A percentile compares a stretch with the other conserved stretches of the same genome.
phyloP scores from a whole-genome alignment of 2,329 filamentous ascomycete species.

The Colletotrichum melonis region DNA sequence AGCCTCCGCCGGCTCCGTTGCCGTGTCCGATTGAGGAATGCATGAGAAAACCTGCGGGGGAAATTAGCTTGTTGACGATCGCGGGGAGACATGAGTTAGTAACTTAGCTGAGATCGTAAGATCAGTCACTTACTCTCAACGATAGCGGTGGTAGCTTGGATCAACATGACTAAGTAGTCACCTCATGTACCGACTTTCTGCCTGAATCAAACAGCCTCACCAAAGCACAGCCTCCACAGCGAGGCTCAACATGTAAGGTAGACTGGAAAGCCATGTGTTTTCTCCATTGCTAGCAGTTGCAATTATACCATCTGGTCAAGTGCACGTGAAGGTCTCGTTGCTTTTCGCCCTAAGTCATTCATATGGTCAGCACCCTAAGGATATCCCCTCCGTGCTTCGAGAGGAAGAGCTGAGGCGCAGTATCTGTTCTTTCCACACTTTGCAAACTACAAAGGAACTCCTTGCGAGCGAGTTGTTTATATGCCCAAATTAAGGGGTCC shows the following conservation, averaged over 20 bases:
- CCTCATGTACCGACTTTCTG: too few species aligned
- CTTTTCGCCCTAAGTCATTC: not conserved
- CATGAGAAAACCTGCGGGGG: not conserved
- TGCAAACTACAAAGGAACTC: conserved; percentile 2
- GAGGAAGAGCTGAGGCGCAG: not conserved
- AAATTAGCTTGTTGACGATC: not conserved
- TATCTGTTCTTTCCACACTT: not conserved
- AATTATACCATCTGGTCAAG: not conserved
- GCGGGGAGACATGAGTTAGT: not conserved
- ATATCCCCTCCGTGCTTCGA: not conserved
- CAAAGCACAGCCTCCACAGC: not conserved
- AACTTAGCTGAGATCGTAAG: not conserved
- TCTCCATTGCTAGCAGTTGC: not conserved
- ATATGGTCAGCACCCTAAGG: not conserved
- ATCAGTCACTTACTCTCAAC: too few species aligned
- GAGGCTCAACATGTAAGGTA: not conserved
- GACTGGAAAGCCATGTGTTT: not conserved
- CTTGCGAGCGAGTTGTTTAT: conserved; percentile 3
- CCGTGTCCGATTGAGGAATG: not conserved
- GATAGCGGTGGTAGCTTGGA: too few species aligned
- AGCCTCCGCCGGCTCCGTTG: not conserved
- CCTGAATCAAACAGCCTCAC: not conserved
- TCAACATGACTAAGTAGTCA: not conserved
- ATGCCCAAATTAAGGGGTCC: not conserved
- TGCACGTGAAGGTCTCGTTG: not conserved